These are phyloP conservation scores for Catharanthus roseus DNA, from an alignment of 257 asterid species.

Conservation along the genomic window DNA sequence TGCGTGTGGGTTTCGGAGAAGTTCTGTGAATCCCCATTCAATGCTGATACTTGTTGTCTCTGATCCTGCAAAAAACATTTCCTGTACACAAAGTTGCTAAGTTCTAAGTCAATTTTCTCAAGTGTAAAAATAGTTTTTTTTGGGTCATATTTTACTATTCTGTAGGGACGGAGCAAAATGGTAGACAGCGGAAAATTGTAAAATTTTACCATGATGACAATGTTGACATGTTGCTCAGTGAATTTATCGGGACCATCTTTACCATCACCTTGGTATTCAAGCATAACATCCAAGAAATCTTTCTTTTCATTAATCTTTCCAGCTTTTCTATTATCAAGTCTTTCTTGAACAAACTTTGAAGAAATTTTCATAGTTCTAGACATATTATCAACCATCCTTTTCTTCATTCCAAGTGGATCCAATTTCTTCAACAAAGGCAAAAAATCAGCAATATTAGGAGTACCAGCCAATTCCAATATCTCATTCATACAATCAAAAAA, in stretches of 20 bases:
- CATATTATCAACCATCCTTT: constrained; percentile 26
- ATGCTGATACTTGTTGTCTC: constrained; percentile 50
- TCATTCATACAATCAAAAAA: constrained; percentile 49
- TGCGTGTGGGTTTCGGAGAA: constrained; percentile 41
- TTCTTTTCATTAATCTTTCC: constrained; percentile 35
- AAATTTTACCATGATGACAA: constrained; percentile 32
- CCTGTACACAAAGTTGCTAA: constrained; percentile 18
- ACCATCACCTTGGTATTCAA: constrained; percentile 56
- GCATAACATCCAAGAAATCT: constrained; percentile 53
- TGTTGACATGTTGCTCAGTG: constrained; percentile 31
- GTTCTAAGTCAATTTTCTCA: background rate
- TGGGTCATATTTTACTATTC: no score
- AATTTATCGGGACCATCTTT: constrained; percentile 49
- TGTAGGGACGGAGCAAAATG: no score
- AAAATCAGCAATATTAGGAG: constrained; percentile 51
- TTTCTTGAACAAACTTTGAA: constrained; percentile 38
- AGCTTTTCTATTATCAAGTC: constrained; percentile 28
- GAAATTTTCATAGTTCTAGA: constrained; percentile 31
- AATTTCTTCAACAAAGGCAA: constrained; percentile 38
- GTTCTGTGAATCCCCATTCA: constrained; percentile 56
- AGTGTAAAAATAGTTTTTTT: no score
- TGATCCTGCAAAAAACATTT: constrained; percentile 51
- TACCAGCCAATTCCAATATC: constrained; percentile 38
- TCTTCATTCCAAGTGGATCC: constrained; percentile 47
- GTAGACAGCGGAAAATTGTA: no score